Conservation (phyloP, 305 asterid genomes). For the Petunia hybrid region DNA sequence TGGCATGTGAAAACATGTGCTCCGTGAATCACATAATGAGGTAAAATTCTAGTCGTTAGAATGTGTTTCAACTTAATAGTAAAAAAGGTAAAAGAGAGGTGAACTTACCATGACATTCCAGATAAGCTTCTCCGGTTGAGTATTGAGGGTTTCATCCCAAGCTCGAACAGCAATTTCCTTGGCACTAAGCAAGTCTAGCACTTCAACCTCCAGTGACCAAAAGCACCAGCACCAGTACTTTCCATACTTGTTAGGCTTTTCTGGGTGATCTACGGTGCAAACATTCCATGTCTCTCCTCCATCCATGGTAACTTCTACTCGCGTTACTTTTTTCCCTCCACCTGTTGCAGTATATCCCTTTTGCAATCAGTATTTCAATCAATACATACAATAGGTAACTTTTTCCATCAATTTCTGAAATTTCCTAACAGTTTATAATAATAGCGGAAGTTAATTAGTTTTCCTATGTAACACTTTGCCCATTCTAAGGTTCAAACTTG, state of each 20-base stretch:
- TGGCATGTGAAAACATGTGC: constrained; percentile 27
- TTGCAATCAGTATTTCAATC: not conserved
- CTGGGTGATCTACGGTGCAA: constrained; percentile 63
- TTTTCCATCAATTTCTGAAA: not conserved
- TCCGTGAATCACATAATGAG: not conserved
- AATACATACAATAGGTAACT: not conserved
- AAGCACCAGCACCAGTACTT: constrained; percentile 98
- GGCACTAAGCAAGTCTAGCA: constrained; percentile 72
- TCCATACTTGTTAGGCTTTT: constrained; percentile 78
- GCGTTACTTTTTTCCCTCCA: constrained; percentile 91
- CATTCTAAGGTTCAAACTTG: not conserved
- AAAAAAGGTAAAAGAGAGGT: not conserved
- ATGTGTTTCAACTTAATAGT: not conserved
- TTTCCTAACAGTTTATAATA: not conserved
- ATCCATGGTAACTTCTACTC: constrained; percentile 90
- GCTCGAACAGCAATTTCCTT: constrained; percentile 92
- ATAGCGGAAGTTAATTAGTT: not conserved
- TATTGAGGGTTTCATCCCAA: constrained; percentile 88
- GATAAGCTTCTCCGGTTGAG: constrained; percentile 90
- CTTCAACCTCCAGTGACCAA: constrained; percentile 90
- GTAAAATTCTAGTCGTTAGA: not conserved
- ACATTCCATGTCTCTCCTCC: constrained; percentile 89
- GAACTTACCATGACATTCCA: constrained; percentile 89
- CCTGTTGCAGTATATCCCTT: constrained; percentile 46
- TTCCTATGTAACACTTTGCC: not conserved